These are phyloP conservation scores for Penicillium sp. DNA, from an alignment of 2,329 filamentous ascomycete genomes.

Conservation along the genomic window DNA sequence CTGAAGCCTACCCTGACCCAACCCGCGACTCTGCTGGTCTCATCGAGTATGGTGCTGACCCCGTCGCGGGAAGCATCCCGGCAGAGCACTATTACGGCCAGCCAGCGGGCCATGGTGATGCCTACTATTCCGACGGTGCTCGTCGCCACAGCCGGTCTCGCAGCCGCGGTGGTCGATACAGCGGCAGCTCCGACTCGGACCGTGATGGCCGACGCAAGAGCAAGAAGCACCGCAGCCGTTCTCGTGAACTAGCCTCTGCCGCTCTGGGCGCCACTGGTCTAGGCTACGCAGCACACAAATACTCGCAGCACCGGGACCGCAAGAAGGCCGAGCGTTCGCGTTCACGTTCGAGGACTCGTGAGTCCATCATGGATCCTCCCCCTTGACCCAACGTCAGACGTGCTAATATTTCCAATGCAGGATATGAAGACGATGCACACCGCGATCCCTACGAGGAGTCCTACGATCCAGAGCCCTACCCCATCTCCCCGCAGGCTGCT, in stretches of 20 bases:
- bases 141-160: constrained; percentile 57
- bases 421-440: constrained; percentile 39
- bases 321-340: constrained; percentile 61
- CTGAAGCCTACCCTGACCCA: constrained; percentile 49
- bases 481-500: constrained; percentile 44
- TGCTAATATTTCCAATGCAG: constrained; percentile 25
- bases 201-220: constrained; percentile 38
- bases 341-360: constrained; percentile 53
- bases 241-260: constrained; percentile 58
- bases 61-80: constrained; percentile 63
- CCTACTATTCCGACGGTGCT: constrained; percentile 50
- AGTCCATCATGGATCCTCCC: constrained; percentile 35
- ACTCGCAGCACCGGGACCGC: constrained; percentile 61
- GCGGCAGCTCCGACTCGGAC: constrained; percentile 48
- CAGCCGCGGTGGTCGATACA: constrained; percentile 44
- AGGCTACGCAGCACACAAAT: constrained; percentile 63
- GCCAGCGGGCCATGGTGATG: constrained; percentile 43
- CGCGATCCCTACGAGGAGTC: constrained; percentile 50
- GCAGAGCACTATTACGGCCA: constrained; percentile 55
- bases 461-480: constrained; percentile 48
- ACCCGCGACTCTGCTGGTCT: constrained; percentile 55
- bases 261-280: constrained; percentile 64
- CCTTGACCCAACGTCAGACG: constrained; percentile 12
- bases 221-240: constrained; percentile 48
- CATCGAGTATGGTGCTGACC: constrained; percentile 69